Evolutionary conservation across 2,329 filamentous ascomycete genomes (phyloP).

Genomic region (Exophiala sp.): DNA sequence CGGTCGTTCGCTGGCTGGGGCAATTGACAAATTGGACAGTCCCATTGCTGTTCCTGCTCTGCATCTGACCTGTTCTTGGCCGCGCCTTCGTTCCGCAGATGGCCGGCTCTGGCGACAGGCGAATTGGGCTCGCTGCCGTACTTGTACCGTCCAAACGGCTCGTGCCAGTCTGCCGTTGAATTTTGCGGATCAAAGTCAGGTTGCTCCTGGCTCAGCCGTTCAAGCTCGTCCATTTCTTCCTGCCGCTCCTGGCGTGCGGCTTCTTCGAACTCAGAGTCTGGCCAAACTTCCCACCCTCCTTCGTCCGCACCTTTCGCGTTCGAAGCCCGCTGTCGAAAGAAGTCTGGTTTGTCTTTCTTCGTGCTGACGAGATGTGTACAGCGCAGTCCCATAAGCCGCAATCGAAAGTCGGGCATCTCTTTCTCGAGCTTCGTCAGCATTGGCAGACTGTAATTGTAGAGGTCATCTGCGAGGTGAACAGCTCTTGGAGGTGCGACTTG

Average conservation of each 20-base stretch:
- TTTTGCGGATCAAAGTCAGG: slow-evolving; percentile 26
- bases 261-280: slow-evolving; percentile 63
- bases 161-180: slow-evolving; percentile 28
- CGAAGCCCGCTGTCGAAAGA: slow-evolving; percentile 60
- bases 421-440: slow-evolving; percentile 82
- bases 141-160: slow-evolving; percentile 29
- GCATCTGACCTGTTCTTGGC: not conserved
- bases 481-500: slow-evolving; percentile 73
- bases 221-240: slow-evolving; percentile 60
- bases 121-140: slow-evolving; percentile 26
- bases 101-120: slow-evolving; percentile 15
- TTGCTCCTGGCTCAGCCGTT: slow-evolving; percentile 60
- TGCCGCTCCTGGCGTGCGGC: slow-evolving; percentile 58
- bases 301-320: slow-evolving; percentile 39
- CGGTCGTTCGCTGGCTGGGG: slow-evolving; percentile 75
- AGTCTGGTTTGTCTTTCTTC: slow-evolving; percentile 74
- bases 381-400: slow-evolving; percentile 83
- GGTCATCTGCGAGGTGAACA: slow-evolving; percentile 69
- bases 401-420: slow-evolving; percentile 72
- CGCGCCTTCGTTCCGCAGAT: slow-evolving; percentile 6
- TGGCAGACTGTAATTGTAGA: slow-evolving; percentile 76
- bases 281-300: slow-evolving; percentile 64
- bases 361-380: slow-evolving; percentile 84
- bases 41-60: slow-evolving; percentile 53
- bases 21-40: slow-evolving; percentile 81